Conservation (phyloP, 2,329 filamentous ascomycete species). For the Xylaria multiplex region DNA sequence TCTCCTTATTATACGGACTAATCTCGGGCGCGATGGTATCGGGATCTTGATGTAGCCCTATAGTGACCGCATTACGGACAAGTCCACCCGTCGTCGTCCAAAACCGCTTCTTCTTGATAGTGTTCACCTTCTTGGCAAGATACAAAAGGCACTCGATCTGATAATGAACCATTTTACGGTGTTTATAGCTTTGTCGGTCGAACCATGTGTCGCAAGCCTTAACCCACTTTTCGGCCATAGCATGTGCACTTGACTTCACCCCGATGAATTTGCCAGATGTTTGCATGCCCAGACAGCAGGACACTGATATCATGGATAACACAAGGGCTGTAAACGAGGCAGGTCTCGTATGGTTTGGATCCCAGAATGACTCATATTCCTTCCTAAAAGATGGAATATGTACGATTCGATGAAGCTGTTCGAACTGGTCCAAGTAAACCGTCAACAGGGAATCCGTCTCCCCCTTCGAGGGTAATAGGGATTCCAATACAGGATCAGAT, state of each 20-base stretch:
- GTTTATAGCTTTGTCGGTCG: conserved; percentile 67
- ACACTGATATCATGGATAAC: conserved; percentile 69
- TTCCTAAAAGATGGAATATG: conserved; percentile 68
- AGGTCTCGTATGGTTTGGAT: conserved; percentile 55
- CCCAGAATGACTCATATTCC: conserved; percentile 67
- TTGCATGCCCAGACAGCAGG: conserved; percentile 66
- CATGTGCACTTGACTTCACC: conserved; percentile 66
- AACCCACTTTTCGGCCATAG: conserved; percentile 66
- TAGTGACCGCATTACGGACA: conserved; percentile 66
- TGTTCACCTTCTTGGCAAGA: conserved; percentile 69
- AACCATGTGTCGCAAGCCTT: conserved; percentile 66
- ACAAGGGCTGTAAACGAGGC: conserved; percentile 67
- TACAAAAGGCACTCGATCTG: conserved; percentile 69
- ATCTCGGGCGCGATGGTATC: conserved; percentile 65
- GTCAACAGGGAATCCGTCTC: conserved; percentile 61
- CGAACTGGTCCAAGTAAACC: conserved; percentile 65
- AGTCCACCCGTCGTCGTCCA: conserved; percentile 67
- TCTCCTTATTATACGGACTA: conserved; percentile 69
- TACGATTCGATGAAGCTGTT: conserved; percentile 66
- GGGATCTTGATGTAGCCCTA: conserved; percentile 69
- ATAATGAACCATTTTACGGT: conserved; percentile 68
- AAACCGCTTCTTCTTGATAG: conserved; percentile 72
- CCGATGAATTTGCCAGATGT: conserved; percentile 65
- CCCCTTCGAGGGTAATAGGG: conserved; percentile 59
- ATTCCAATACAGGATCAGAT: conserved; percentile 61